Conservation (phyloP, 108 stramenopile species). For the Conticribra weissflogii region DNA sequence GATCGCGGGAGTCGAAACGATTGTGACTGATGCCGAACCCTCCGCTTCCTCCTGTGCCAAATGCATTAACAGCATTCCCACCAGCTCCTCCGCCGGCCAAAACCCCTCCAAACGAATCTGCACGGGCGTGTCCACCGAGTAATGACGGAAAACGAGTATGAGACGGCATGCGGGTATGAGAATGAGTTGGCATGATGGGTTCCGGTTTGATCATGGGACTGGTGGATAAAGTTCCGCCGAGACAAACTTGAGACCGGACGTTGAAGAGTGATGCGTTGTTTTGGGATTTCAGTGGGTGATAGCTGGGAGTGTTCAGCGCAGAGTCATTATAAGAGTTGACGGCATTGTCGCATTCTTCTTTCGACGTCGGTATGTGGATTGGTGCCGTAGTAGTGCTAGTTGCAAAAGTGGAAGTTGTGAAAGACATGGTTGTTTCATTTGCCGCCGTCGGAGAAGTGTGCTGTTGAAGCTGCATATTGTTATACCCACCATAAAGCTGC, state of each 20-base stretch:
- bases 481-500: constrained; percentile 34
- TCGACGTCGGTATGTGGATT: too few species aligned
- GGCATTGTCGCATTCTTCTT: neutral
- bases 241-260: constrained; percentile 7
- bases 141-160: constrained; percentile 32
- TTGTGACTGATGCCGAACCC: too few species aligned
- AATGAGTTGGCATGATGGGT: constrained; percentile 4
- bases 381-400: too few species aligned
- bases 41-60: too few species aligned
- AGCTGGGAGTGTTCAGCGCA: too few species aligned
- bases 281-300: neutral
- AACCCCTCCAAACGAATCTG: constrained; percentile 16
- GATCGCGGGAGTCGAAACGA: constrained; percentile 16
- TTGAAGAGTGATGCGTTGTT: constrained; percentile 1
- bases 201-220: constrained; percentile 30
- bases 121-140: constrained; percentile 30
- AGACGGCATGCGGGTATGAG: constrained; percentile 8
- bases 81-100: constrained; percentile 3
- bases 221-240: constrained; percentile 26
- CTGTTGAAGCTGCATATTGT: too few species aligned
- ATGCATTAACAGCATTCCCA: too few species aligned
- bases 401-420: too few species aligned
- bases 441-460: too few species aligned
- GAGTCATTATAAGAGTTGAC: too few species aligned
- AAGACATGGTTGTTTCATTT: too few species aligned